Percentiles rank a stretch among this genome's conserved stretches.
These are phyloP conservation scores for Breynia disticha DNA, from an alignment of 441 rosid species.

Conservation along the genomic window DNA sequence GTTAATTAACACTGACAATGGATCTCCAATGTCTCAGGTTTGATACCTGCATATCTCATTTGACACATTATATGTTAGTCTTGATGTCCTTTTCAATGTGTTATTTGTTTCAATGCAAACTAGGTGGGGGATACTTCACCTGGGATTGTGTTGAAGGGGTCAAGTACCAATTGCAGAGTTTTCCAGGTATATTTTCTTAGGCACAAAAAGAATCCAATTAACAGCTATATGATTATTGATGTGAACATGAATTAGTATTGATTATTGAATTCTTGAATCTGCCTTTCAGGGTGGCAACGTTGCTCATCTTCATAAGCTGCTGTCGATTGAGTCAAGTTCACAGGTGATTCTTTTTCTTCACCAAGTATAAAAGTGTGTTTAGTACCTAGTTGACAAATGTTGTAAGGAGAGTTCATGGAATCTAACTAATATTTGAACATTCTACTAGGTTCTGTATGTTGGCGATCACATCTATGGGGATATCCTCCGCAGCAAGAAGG, in stretches of 20 bases:
- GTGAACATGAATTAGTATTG: too few relatives aligned
- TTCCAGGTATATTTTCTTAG: constrained; percentile 50
- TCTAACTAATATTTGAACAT: not conserved
- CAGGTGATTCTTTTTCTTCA: constrained; percentile 43
- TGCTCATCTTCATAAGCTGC: constrained; percentile 91
- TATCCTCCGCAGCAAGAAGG: constrained; percentile 90
- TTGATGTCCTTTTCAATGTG: not conserved
- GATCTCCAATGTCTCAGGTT: constrained; percentile 93
- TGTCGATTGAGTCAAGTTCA: constrained; percentile 89
- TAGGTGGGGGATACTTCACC: constrained; percentile 68
- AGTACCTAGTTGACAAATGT: not conserved
- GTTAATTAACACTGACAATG: constrained; percentile 91
- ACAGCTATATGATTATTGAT: not conserved
- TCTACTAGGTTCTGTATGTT: constrained; percentile 77
- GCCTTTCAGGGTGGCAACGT: constrained; percentile 80
- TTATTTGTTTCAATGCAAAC: constrained; percentile 7
- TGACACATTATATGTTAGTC: not conserved
- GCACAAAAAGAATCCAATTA: not conserved
- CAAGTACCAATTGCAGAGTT: constrained; percentile 40
- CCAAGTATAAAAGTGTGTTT: not conserved
- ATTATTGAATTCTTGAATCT: not conserved
- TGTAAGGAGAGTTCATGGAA: not conserved
- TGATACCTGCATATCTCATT: not conserved
- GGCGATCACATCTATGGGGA: constrained; percentile 99
- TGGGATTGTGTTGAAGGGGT: constrained; percentile 25